A percentile compares a stretch with the other conserved stretches of the same genome.
phyloP scores from a whole-genome alignment of 306 rosid species.

The Spatholobus suberectus region DNA sequence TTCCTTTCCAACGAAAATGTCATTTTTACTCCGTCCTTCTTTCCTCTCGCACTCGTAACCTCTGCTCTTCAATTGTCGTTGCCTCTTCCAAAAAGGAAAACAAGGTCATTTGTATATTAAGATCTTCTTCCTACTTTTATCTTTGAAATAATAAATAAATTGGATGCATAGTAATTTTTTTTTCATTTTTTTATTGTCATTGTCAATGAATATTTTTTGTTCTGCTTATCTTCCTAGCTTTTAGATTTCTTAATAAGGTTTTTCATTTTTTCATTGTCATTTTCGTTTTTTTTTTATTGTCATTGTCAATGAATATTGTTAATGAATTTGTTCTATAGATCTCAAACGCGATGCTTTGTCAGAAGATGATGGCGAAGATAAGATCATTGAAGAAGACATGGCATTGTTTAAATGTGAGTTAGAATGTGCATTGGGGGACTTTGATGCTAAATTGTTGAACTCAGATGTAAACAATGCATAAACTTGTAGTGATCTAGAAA shows the following conservation, averaged over 20 bases:
- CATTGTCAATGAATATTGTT: no score
- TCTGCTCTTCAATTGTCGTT: slow-evolving; percentile 37
- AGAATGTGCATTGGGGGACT: slow-evolving; percentile 55
- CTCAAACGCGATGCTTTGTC: slow-evolving; percentile 68
- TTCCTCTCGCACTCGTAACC: slow-evolving; percentile 54
- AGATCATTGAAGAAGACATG: slow-evolving; percentile 71
- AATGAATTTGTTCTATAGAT: no score
- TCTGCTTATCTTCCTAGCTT: background rate
- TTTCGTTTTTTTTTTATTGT: no score
- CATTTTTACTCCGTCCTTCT: slow-evolving; percentile 51
- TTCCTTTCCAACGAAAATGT: slow-evolving; percentile 47
- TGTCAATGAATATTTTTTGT: background rate
- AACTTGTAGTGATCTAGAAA: background rate
- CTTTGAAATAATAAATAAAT: background rate
- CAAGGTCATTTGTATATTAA: slow-evolving; percentile 47
- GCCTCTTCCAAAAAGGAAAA: slow-evolving; percentile 56
- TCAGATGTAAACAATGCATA: background rate
- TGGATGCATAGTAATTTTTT: background rate
- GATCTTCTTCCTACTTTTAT: background rate
- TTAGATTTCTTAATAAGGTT: background rate
- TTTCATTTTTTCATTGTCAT: no score
- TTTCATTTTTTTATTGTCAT: background rate
- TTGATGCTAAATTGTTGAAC: slow-evolving; percentile 39
- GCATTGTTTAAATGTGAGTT: slow-evolving; percentile 68
- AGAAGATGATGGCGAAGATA: slow-evolving; percentile 49